phyloP scores from a whole-genome alignment of 2,329 filamentous ascomycete species.

The Xylariaceae sp. region DNA sequence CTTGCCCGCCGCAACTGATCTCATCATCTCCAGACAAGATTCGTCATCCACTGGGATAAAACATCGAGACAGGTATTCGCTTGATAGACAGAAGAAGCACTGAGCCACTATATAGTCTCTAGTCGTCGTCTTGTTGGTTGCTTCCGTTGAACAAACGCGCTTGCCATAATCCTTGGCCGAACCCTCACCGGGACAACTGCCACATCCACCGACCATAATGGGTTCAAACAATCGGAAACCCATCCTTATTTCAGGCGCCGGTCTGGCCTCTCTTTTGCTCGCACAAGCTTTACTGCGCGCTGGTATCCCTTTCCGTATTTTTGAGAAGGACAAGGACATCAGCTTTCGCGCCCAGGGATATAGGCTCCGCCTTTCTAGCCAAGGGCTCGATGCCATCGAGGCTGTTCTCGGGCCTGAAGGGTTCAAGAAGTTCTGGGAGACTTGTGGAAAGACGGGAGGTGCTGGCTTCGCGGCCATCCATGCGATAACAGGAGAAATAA shows the following conservation, averaged over 20 bases:
- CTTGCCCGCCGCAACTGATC: no score
- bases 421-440: slow-evolving; percentile 56
- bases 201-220: slow-evolving; percentile 6
- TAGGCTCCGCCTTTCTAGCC: slow-evolving; percentile 19
- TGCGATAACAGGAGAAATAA: slow-evolving; percentile 50
- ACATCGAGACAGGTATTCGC: no score
- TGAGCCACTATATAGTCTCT: no score
- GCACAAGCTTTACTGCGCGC: slow-evolving; percentile 41
- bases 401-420: slow-evolving; percentile 47
- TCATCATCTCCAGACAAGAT: no score
- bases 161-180: no score
- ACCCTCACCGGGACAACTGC: no score
- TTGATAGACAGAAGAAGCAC: no score
- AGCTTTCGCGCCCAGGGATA: slow-evolving; percentile 61
- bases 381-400: slow-evolving; percentile 56
- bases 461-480: slow-evolving; percentile 49
- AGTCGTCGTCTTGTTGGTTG: no score
- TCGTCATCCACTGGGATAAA: no score
- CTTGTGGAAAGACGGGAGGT: slow-evolving; percentile 59
- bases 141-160: no score
- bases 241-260: slow-evolving; percentile 44
- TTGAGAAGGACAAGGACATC: slow-evolving; percentile 52
- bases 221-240: slow-evolving; percentile 21
- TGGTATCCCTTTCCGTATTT: slow-evolving; percentile 52
- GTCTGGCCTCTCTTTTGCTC: slow-evolving; percentile 43